Percentiles rank a stretch among this genome's conserved stretches.
phyloP scores from a whole-genome alignment of 148 eudicot genomes.

The Rhododendron vialii region DNA sequence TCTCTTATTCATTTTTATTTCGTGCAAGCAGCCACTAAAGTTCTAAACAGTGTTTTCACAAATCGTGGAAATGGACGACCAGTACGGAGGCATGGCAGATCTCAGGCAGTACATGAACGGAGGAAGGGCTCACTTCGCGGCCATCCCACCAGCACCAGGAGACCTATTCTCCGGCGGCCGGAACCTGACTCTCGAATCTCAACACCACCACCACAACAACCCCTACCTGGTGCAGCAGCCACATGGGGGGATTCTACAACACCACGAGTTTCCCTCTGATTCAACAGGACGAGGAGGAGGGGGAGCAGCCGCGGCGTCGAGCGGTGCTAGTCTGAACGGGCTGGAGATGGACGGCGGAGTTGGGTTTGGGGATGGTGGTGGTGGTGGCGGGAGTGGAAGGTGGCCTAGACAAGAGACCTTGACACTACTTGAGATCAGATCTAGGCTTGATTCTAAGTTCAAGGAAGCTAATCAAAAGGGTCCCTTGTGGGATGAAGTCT shows the following conservation, averaged over 20 bases:
- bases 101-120: slow-evolving; percentile 38
- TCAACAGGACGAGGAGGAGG: slow-evolving; percentile 7
- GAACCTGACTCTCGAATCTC: slow-evolving; percentile 16
- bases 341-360: slow-evolving; percentile 19
- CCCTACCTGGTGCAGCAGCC: slow-evolving; percentile 7
- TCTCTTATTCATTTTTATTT: not conserved
- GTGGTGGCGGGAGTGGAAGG: slow-evolving; percentile 56
- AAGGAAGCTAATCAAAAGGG: slow-evolving; percentile 98
- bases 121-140: slow-evolving; percentile 21
- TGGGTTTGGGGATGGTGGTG: slow-evolving; percentile 26
- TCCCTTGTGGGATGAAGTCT: slow-evolving; percentile 98
- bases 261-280: slow-evolving; percentile 25
- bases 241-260: not conserved
- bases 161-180: slow-evolving; percentile 33
- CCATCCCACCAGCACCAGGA: slow-evolving; percentile 16
- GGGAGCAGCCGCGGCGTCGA: not conserved
- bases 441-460: slow-evolving; percentile 82
- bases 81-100: slow-evolving; percentile 41
- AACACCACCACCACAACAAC: slow-evolving; percentile 15
- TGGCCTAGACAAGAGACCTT: slow-evolving; percentile 99
- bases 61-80: slow-evolving; percentile 29
- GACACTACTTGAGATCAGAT: slow-evolving; percentile 80
- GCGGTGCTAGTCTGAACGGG: slow-evolving; percentile 17
- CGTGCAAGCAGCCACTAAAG: not conserved
- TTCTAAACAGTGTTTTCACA: not conserved